These are phyloP conservation scores for Alternaria incomplexa DNA, from an alignment of 2,329 filamentous ascomycete genomes.

Conservation along the genomic window DNA sequence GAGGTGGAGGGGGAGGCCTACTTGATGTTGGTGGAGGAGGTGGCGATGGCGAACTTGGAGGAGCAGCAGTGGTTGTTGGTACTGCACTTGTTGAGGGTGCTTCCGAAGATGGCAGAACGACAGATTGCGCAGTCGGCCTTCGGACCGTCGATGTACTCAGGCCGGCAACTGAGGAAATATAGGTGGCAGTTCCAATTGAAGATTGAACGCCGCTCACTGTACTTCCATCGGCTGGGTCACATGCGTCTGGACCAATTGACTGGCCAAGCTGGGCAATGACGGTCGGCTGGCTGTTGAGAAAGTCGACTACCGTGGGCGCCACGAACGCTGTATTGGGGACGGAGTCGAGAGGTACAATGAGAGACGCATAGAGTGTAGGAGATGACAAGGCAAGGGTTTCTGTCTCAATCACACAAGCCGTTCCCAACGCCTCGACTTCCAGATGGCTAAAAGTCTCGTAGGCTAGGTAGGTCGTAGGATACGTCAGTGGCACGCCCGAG, in stretches of 20 bases:
- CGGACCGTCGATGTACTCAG: neutral
- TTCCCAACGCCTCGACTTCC: constrained; percentile 25
- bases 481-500: constrained; percentile 34
- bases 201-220: neutral
- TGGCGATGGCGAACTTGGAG: constrained; percentile 4
- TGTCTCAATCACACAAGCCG: constrained; percentile 27
- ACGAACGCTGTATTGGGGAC: constrained; percentile 34
- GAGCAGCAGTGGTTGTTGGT: neutral
- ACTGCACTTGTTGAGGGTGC: constrained; percentile 8
- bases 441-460: constrained; percentile 41
- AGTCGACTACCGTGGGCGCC: constrained; percentile 34
- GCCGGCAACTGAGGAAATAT: constrained; percentile 2
- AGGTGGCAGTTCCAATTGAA: constrained; percentile 12
- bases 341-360: constrained; percentile 26
- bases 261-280: constrained; percentile 38
- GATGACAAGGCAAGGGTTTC: constrained; percentile 27
- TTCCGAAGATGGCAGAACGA: neutral
- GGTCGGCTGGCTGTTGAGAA: constrained; percentile 39
- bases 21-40: constrained; percentile 11
- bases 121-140: neutral
- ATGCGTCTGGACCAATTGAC: constrained; percentile 35
- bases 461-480: constrained; percentile 39
- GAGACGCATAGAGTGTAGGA: constrained; percentile 32
- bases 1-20: constrained; percentile 12
- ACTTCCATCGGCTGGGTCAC: constrained; percentile 38